A percentile compares a stretch with the other conserved stretches of the same genome.
These are phyloP conservation scores for Phytophthora quininea DNA, from an alignment of 352 stramenopile species.

Conservation along the genomic window DNA sequence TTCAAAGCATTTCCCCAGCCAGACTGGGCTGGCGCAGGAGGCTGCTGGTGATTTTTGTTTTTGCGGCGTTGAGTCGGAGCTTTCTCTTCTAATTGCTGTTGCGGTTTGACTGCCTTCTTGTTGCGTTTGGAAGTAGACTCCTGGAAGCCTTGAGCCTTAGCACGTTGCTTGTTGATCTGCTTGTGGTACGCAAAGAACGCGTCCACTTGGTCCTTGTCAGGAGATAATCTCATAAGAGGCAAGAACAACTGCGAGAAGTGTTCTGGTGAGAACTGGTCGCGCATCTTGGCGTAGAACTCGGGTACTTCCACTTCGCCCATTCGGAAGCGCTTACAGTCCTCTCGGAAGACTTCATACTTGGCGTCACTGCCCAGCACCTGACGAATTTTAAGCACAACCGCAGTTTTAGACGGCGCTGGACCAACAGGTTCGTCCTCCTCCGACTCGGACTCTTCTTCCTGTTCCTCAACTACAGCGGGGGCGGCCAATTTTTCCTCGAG, in stretches of 20 bases:
- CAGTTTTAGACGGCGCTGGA: constrained; percentile 64
- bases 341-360: constrained; percentile 86
- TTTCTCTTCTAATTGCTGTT: constrained; percentile 27
- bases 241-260: constrained; percentile 84
- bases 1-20: constrained; percentile 79
- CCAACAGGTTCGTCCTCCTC: constrained; percentile 40
- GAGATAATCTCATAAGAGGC: constrained; percentile 75
- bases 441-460: constrained; percentile 44
- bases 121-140: constrained; percentile 50
- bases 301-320: constrained; percentile 58
- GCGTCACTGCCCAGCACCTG: constrained; percentile 77
- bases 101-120: constrained; percentile 43
- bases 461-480: constrained; percentile 17
- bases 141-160: constrained; percentile 49
- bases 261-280: constrained; percentile 54
- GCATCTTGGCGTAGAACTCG: constrained; percentile 79
- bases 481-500: constrained; percentile 61
- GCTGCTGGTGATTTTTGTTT: constrained; percentile 38
- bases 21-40: constrained; percentile 40
- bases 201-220: constrained; percentile 67
- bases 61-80: constrained; percentile 15
- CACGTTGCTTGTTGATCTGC: constrained; percentile 46
- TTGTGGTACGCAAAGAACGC: constrained; percentile 71
- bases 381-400: constrained; percentile 79
- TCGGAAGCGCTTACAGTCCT: constrained; percentile 78